Percentiles rank a stretch among this genome's conserved stretches.
Conservation (phyloP, 2,329 filamentous ascomycete species). For the Trichophyton schoenleinii region DNA sequence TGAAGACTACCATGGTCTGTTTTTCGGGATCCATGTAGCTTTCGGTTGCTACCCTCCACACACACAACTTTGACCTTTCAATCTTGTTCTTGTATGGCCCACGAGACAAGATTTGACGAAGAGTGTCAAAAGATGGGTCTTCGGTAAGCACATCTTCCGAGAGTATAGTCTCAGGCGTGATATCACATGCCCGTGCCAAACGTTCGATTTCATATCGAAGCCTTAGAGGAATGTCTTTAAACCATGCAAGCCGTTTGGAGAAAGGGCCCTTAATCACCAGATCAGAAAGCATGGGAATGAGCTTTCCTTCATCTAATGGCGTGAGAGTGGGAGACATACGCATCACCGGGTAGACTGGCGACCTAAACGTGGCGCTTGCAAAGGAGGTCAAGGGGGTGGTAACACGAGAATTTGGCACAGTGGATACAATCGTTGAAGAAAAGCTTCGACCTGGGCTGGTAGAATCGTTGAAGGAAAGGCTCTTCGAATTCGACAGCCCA, state of each 20-base stretch:
- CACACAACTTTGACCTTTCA: slow-evolving; percentile 21
- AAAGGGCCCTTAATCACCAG: slow-evolving; percentile 28
- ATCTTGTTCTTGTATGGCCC: slow-evolving; percentile 14
- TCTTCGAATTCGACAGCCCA: not conserved
- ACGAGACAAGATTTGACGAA: slow-evolving; percentile 23
- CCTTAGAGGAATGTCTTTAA: slow-evolving; percentile 21
- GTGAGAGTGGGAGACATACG: not conserved
- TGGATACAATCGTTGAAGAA: not conserved
- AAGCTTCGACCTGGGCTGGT: not conserved
- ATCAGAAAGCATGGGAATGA: slow-evolving; percentile 18
- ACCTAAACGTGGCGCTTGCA: not conserved
- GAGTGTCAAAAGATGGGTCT: slow-evolving; percentile 18
- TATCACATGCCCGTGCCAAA: slow-evolving; percentile 21
- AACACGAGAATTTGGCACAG: not conserved
- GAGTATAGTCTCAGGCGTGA: slow-evolving; percentile 21
- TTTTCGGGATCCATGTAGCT: slow-evolving; percentile 22
- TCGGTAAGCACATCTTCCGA: slow-evolving; percentile 17
- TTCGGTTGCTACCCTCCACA: slow-evolving; percentile 26
- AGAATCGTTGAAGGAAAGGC: too few relatives aligned
- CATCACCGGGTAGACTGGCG: not conserved
- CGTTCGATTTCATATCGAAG: slow-evolving; percentile 30
- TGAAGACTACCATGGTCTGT: slow-evolving; percentile 29
- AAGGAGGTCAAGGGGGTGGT: not conserved
- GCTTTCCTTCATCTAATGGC: slow-evolving; percentile 5
- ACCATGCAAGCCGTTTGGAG: slow-evolving; percentile 18